Evolutionary conservation across 2,329 filamentous ascomycete species (phyloP).

Genomic region (Ceratocystis colombiana): DNA sequence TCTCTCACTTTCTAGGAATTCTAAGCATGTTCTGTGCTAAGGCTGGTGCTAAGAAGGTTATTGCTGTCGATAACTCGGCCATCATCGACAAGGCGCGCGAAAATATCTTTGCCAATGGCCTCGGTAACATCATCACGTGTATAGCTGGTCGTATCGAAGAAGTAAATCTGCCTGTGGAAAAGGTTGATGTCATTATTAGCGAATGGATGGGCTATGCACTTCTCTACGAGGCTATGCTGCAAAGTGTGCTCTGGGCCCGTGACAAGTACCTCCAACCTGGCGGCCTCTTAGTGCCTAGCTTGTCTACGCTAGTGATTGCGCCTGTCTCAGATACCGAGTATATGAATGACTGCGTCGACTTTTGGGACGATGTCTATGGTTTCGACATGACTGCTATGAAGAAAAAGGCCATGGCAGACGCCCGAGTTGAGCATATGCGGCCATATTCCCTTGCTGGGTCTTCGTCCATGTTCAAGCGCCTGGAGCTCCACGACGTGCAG

Average conservation of each 20-base stretch:
- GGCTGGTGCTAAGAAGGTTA: conserved; percentile 74
- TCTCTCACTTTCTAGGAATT: conserved; percentile 47
- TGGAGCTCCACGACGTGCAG: conserved; percentile 65
- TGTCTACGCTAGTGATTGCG: conserved; percentile 72
- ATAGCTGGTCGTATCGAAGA: conserved; percentile 83
- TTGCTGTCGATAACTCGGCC: conserved; percentile 84
- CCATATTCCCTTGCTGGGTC: conserved; percentile 49
- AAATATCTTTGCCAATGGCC: conserved; percentile 71
- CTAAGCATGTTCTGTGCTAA: conserved; percentile 90
- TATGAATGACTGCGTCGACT: conserved; percentile 64
- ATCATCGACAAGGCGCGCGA: conserved; percentile 81
- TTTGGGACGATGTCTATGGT: conserved; percentile 88
- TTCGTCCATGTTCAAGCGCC: conserved; percentile 56
- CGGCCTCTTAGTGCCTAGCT: conserved; percentile 77
- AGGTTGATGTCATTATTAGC: conserved; percentile 89
- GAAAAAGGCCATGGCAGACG: conserved; percentile 67
- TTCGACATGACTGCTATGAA: conserved; percentile 93
- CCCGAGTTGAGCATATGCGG: conserved; percentile 64
- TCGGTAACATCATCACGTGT: conserved; percentile 64
- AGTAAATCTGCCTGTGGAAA: conserved; percentile 61
- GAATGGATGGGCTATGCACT: conserved; percentile 98
- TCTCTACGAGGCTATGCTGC: conserved; percentile 91
- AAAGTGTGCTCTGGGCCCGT: conserved; percentile 78
- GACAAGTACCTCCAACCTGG: conserved; percentile 73
- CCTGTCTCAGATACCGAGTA: conserved; percentile 71